Evolutionary conservation across 2,329 filamentous ascomycete species (phyloP), one percentile per base, ranked within the genome.

Genomic region (Verruconis gallopava): DNA sequence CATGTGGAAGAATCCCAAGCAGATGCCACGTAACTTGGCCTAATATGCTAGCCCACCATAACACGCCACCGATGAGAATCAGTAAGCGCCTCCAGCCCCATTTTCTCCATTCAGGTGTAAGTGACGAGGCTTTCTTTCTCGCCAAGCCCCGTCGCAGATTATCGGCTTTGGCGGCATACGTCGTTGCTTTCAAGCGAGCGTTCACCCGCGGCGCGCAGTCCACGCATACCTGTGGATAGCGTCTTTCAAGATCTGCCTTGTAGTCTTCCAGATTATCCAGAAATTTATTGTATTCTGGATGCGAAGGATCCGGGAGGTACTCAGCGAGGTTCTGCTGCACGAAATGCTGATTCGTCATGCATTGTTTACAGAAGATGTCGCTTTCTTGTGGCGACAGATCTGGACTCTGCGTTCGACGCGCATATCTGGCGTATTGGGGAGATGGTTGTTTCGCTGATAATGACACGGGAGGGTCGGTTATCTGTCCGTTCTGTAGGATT

Each of bases 191-290:
- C 40, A 95, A 77, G 46, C 77, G 73, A 25, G 72, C 65, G 47
- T 80, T 74, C 17, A 89, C 88, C 46, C 68, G 75, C 4, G 79
- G 81, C 48, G 83, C 81, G 60, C 91, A 98, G 36, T 75, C 68
- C 47, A 72, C 72, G 64, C 91, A 98, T 45, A 94, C 80, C 55
- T 91, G 85, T 1, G 91, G 91, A 55, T 95, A 96, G 38, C 81
- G 74, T 52, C 76, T 69, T 63, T 95, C 88, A 14, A 95, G 68
- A 40, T 78, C 71, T 47, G 68, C 71, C 47, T 79, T 78, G 57
- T 82, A 93, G 25, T 70, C 68, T 48, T 78, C 79, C 51, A 83
- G 81, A 38, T 73, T 72, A 42, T 69, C 71, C 57, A 86, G 80
- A 48, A 79, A 79, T 46, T 75, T 69, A 3, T 63, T 65, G 56